These are phyloP conservation scores for Paramecium sexaurelia DNA, from an alignment of 73 alveolate species.

Conservation along the genomic window DNA sequence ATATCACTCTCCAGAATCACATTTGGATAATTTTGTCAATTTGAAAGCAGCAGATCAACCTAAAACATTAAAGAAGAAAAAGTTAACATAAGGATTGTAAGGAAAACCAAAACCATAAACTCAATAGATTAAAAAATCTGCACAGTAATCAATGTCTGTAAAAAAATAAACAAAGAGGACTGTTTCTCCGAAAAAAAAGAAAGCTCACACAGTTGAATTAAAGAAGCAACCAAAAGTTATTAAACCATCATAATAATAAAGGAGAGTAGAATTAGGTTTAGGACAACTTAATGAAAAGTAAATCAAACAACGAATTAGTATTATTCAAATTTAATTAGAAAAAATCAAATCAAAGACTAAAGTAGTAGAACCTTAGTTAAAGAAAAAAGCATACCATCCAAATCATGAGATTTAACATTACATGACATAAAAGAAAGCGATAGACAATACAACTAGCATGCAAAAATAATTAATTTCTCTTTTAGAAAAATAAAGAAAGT, in stretches of 20 bases:
- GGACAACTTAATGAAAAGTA: neutral
- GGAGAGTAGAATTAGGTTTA: conserved; percentile 23
- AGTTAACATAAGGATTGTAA: neutral
- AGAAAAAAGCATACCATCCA: neutral
- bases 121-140: neutral
- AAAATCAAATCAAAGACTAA: neutral
- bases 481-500: conserved; percentile 24
- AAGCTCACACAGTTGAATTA: neutral
- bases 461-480: neutral
- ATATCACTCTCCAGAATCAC: neutral
- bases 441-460: neutral
- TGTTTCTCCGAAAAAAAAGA: conserved; percentile 21
- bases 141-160: neutral
- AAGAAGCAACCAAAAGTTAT: neutral
- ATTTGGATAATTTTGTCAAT: neutral
- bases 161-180: neutral
- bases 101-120: conserved; percentile 28
- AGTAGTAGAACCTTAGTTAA: neutral
- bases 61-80: neutral
- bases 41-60: neutral
- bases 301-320: conserved; percentile 25
- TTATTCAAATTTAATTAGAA: neutral
- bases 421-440: neutral
- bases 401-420: neutral
- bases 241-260: neutral